phyloP scores from a whole-genome alignment of 306 rosid genomes.

The Spatholobus suberectus region DNA sequence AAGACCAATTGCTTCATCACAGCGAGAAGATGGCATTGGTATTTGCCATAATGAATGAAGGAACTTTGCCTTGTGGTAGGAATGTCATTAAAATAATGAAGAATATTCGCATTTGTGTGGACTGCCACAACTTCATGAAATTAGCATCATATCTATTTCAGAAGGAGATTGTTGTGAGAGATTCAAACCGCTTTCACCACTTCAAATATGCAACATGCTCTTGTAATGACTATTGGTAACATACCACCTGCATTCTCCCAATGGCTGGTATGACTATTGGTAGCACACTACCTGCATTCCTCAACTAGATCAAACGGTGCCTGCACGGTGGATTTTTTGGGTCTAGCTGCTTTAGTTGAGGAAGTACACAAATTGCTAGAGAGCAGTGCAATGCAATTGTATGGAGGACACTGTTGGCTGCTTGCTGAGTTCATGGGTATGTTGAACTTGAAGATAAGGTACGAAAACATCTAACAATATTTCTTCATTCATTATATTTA shows the following conservation, averaged over 20 bases:
- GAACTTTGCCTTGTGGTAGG: conserved; percentile 42
- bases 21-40: conserved; percentile 91
- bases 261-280: conserved; percentile 57
- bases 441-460: conserved; percentile 60
- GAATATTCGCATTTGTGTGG: conserved; percentile 91
- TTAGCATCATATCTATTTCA: conserved; percentile 64
- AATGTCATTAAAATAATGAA: conserved; percentile 72
- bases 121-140: conserved; percentile 93
- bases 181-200: conserved; percentile 89
- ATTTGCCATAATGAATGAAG: conserved; percentile 71
- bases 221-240: conserved; percentile 83
- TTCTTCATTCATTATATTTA: conserved; percentile 8
- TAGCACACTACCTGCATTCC: conserved; percentile 31
- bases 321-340: conserved; percentile 36
- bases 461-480: conserved; percentile 45
- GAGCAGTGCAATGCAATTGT: conserved; percentile 56
- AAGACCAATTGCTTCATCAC: conserved; percentile 78
- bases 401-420: conserved; percentile 66
- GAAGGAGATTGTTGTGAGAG: conserved; percentile 84
- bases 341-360: conserved; percentile 57
- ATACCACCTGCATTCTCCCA: conserved; percentile 10
- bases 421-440: conserved; percentile 51
- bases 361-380: conserved; percentile 56
- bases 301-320: background rate
- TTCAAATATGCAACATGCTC: conserved; percentile 76